These are phyloP conservation scores for Leccinum fuscescens DNA, from an alignment of 1,284 basidiomycete species.

Conservation along the genomic window DNA sequence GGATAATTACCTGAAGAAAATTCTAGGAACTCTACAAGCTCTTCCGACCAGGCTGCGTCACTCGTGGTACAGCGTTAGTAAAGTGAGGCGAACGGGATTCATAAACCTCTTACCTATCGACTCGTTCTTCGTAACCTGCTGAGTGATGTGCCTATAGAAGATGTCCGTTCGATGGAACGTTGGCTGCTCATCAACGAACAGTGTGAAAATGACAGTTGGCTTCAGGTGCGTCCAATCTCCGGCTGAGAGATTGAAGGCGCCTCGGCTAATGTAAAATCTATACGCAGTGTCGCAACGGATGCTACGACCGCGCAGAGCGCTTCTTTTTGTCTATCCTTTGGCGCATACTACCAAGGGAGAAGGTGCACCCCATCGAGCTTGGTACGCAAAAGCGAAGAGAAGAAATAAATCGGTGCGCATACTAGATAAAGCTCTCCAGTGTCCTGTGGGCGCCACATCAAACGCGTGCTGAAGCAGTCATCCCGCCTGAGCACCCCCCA, in stretches of 20 bases:
- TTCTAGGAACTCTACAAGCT: constrained; percentile 47
- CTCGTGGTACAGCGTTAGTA: neutral
- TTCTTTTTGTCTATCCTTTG: constrained; percentile 51
- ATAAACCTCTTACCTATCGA: neutral
- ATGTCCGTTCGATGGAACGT: constrained; percentile 56
- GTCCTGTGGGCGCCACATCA: constrained; percentile 71
- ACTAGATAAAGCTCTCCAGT: constrained; percentile 73
- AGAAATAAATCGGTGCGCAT: constrained; percentile 31
- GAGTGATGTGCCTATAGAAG: constrained; percentile 52
- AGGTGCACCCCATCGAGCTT: too few species aligned
- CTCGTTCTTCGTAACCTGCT: constrained; percentile 2
- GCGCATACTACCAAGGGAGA: too few species aligned
- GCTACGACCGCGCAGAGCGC: constrained; percentile 54
- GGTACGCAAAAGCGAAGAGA: too few species aligned
- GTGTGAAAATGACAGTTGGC: constrained; percentile 56
- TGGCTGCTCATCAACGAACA: constrained; percentile 53
- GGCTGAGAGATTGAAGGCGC: constrained; percentile 57
- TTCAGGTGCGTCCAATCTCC: constrained; percentile 67
- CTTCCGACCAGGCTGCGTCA: neutral
- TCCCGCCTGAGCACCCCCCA: constrained; percentile 74
- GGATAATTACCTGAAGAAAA: constrained; percentile 62
- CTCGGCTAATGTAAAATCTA: constrained; percentile 62
- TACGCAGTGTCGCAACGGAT: constrained; percentile 65
- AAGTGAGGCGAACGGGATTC: neutral
- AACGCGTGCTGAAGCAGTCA: constrained; percentile 68